A percentile compares a stretch with the other conserved stretches of the same genome.
phyloP scores from a whole-genome alignment of 2,329 filamentous ascomycete genomes.

The Podosphaera aphanis region DNA sequence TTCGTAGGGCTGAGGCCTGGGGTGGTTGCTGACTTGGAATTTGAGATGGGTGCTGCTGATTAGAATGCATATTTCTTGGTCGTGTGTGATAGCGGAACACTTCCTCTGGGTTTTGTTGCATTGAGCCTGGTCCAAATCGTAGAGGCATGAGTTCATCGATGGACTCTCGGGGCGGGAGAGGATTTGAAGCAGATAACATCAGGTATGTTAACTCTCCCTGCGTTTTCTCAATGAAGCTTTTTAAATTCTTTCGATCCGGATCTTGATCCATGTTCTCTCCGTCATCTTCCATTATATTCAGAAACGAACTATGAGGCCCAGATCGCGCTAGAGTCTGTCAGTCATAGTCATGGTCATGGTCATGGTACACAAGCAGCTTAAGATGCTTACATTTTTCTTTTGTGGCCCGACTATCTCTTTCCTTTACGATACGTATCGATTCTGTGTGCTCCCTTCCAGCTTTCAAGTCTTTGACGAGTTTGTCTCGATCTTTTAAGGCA shows the following conservation, averaged over 20 bases:
- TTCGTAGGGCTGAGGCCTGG: slow-evolving; percentile 18
- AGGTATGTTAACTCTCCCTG: slow-evolving; percentile 42
- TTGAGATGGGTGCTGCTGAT: slow-evolving; percentile 26
- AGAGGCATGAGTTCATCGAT: slow-evolving; percentile 32
- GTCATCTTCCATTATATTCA: slow-evolving; percentile 24
- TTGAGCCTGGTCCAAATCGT: slow-evolving; percentile 21
- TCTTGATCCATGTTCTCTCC: slow-evolving; percentile 16
- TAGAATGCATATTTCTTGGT: slow-evolving; percentile 33
- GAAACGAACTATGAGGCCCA: slow-evolving; percentile 15
- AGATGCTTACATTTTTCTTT: slow-evolving; percentile 28
- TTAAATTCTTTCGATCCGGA: slow-evolving; percentile 28
- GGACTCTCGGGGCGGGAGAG: slow-evolving; percentile 36
- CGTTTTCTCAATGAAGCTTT: slow-evolving; percentile 39
- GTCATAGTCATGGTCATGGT: too few relatives aligned
- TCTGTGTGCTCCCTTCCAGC: slow-evolving; percentile 21
- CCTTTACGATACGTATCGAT: slow-evolving; percentile 8
- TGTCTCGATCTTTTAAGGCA: slow-evolving; percentile 64
- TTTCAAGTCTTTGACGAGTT: slow-evolving; percentile 35
- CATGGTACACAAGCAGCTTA: not conserved
- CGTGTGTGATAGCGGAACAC: slow-evolving; percentile 17
- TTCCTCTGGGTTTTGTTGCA: slow-evolving; percentile 18
- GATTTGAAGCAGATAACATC: slow-evolving; percentile 44
- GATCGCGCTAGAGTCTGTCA: slow-evolving; percentile 5
- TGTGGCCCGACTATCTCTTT: slow-evolving; percentile 1
- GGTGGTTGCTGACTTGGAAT: slow-evolving; percentile 36